Base-by-base conservation (phyloP, 768 basidiomycete genomes). In the Mycena alexandri region DNA sequence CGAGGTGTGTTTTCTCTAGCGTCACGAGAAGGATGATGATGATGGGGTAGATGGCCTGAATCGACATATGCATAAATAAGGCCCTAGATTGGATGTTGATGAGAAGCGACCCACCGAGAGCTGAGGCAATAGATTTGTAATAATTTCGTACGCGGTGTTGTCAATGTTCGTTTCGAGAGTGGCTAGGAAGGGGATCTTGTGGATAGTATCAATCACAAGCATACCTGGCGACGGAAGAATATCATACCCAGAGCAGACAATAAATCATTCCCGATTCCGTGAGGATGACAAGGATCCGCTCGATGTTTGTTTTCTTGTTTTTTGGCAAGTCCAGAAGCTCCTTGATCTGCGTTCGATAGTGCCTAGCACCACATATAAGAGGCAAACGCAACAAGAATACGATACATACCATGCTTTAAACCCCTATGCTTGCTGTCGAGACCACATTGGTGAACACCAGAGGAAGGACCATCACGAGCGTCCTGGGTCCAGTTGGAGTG, bases 261-360 rank as follows among this genome's bases (percentile, higher is more conserved):
- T 72, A 74, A 5, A 72, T 44, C 24, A 46, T 58, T 14, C 73
- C 71, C 33, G 64, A 67, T 47, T 74, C 73, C 34, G 70, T 63
- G 33, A 74, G 53, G 48, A 71, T 52, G 53, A 69, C 24, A 10
- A 72, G 50, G 46, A 72, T 61, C 17, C 68, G 61, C 59, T 69
- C 68, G 47, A 69, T 25, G 25, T 65, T 58, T 3, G 67, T 69
- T 11, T 25, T 29, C 36, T 17, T 52, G 53, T 65, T 44, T 22
- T 48, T 61, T 4, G 68, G 46, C 2, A 64, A 8, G 25, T 43
- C 36, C 21, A 69, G 61, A 24, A 52, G 11, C 17, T 41, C 46
- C 33, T 65, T 69, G 38, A 69, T 56, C 16, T 61, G 62, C 21
- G 14, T 38, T 3, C 67, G 61, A 41, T 60, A 54, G 3, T 55